A percentile compares a stretch with the other conserved stretches of the same genome.
Conservation (phyloP, 352 stramenopile species). For the Saprolegnia parasitica region DNA sequence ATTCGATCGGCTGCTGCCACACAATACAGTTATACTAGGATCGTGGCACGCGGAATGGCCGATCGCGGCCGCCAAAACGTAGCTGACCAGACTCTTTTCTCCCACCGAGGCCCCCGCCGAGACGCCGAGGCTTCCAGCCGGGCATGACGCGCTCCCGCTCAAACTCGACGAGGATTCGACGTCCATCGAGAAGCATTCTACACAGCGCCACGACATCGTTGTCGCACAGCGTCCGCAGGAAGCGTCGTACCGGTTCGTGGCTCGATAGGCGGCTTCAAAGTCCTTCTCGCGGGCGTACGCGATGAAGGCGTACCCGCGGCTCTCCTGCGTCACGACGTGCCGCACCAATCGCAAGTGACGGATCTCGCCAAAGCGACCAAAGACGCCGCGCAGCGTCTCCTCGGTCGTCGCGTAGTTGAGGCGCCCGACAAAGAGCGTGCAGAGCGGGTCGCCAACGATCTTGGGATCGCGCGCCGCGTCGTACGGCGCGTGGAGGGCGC, state of each 20-base stretch:
- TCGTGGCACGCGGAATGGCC: slow-evolving; percentile 40
- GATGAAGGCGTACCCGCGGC: slow-evolving; percentile 75
- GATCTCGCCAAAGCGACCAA: slow-evolving; percentile 47
- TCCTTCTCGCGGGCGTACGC: slow-evolving; percentile 53
- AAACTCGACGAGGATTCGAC: slow-evolving; percentile 64
- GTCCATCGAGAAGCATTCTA: slow-evolving; percentile 45
- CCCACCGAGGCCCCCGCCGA: slow-evolving; percentile 70
- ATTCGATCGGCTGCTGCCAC: no score
- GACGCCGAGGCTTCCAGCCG: slow-evolving; percentile 73
- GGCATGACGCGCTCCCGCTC: slow-evolving; percentile 73
- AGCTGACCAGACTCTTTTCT: slow-evolving; percentile 77
- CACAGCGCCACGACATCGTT: no score
- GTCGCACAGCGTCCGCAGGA: no score
- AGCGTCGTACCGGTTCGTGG: slow-evolving; percentile 40
- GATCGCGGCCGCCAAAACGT: slow-evolving; percentile 70
- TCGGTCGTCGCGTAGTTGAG: slow-evolving; percentile 57
- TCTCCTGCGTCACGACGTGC: slow-evolving; percentile 55
- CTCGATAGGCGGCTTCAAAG: slow-evolving; percentile 55
- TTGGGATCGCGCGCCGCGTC: slow-evolving; percentile 52
- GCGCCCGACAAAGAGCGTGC: slow-evolving; percentile 69
- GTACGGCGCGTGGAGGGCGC: slow-evolving; percentile 45
- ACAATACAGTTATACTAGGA: neutral
- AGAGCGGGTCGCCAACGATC: slow-evolving; percentile 56
- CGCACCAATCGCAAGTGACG: slow-evolving; percentile 54
- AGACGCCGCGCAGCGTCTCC: slow-evolving; percentile 41